Base-by-base conservation (phyloP, 768 basidiomycete species). In the Hygrophorus russula region DNA sequence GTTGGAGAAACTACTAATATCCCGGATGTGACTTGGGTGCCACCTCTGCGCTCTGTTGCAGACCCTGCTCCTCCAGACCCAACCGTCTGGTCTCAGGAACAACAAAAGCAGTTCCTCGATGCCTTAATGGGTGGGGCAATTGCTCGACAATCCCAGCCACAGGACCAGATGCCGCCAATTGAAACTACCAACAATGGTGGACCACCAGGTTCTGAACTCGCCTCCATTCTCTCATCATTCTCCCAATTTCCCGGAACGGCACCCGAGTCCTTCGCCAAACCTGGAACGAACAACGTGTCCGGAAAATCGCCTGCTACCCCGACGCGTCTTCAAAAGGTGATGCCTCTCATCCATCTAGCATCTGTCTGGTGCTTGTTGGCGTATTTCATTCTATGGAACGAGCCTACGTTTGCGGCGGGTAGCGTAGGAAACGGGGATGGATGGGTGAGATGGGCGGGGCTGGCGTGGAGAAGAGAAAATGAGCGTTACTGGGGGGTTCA, bases 41-140 rank as follows among this genome's bases (percentile, higher is more conserved):
- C 44, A 33, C 29, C 46, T 27, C 46, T 49, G 19, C 56, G 55
- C 33, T 51, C 58, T 20, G 46, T 12, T 52, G 46, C 24, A 44
- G 61, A 49, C 29, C 55, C 50, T 29, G 36, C 56, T n/a, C 47
- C 52, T 3, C 62, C 70, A 3, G 77, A 79, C 53, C 71, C 77
- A 0, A 70, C 76, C 3, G 70, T 69, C 10, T 84, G 80, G 82
- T 72, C 76, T 7, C 63, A 73, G 35, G 78, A 85, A 46, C 79
- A 84, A 46, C 82, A 84, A 52, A 66, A 66, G 43, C 77, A 80
- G 49, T 70, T 86, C 49, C 64, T 86, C 61, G 73, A 74, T 46
- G 80, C 82, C 1, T 65, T 88, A 24, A 69, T 84, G 64, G 61
- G 55, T 27, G 59, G 53, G 52, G 29, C 24, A 24, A 24, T 24